A percentile compares a stretch with the other conserved stretches of the same genome.
phyloP scores from a whole-genome alignment of 495 filamentous ascomycete species.

The Neurospora sublineolata region DNA sequence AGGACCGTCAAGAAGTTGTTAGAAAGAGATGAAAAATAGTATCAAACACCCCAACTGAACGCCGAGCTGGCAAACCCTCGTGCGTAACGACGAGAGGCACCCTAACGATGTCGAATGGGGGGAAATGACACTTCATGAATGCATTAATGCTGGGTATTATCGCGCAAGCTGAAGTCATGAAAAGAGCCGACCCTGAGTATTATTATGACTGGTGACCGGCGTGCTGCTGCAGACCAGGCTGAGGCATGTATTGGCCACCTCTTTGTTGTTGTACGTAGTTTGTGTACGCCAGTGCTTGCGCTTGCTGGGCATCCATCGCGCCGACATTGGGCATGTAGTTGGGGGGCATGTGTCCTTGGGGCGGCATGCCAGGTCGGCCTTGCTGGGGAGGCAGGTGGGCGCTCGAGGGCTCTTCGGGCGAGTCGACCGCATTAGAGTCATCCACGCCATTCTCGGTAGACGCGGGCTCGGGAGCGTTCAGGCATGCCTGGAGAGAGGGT shows the following conservation, averaged over 20 bases:
- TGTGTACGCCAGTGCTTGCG: conserved; percentile 49
- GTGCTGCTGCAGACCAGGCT: conserved; percentile 43
- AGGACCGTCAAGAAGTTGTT: conserved; percentile 9
- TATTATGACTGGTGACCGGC: conserved; percentile 41
- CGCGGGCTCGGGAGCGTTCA: conserved; percentile 95
- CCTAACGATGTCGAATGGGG: conserved; percentile 15
- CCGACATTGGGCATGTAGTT: conserved; percentile 42
- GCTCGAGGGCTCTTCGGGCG: conserved; percentile 50
- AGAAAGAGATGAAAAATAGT: conserved; percentile 18
- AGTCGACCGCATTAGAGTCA: conserved; percentile 48
- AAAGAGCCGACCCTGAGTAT: conserved; percentile 6
- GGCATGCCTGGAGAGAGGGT: conserved; percentile 52
- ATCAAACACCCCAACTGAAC: conserved; percentile 20
- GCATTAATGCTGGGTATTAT: conserved; percentile 42
- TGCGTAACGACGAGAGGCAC: conserved; percentile 8
- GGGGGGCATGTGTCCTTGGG: conserved; percentile 40
- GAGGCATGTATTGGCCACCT: conserved; percentile 41
- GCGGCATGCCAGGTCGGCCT: conserved; percentile 35
- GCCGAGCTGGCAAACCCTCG: conserved; percentile 17
- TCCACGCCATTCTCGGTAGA: conserved; percentile 85
- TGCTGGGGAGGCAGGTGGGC: conserved; percentile 47
- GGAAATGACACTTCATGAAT: conserved; percentile 33
- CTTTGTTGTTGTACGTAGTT: conserved; percentile 47
- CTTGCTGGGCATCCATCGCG: conserved; percentile 40
- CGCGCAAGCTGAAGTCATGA: conserved; percentile 25